phyloP scores from a whole-genome alignment of 768 basidiomycete species.

The Mycena rebaudengoi region DNA sequence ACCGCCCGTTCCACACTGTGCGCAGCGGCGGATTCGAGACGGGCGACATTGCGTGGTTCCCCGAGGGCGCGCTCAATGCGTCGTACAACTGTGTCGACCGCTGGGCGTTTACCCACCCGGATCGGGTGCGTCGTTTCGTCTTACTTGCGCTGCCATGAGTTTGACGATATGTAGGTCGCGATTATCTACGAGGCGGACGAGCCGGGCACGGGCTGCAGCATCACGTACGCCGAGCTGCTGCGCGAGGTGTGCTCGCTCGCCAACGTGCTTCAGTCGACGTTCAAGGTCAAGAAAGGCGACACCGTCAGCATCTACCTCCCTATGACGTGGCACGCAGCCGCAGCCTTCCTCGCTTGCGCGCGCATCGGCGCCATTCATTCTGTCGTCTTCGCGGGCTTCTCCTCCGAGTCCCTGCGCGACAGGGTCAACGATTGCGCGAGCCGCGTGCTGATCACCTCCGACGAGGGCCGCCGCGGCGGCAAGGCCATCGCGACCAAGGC shows the following conservation, averaged over 20 bases:
- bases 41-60: slow-evolving; percentile 96
- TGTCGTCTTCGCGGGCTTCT: slow-evolving; percentile 98
- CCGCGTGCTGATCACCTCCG: slow-evolving; percentile 92
- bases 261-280: slow-evolving; percentile 82
- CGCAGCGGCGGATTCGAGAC: slow-evolving; percentile 81
- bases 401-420: slow-evolving; percentile 92
- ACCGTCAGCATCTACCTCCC: slow-evolving; percentile 93
- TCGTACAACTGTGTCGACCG: slow-evolving; percentile 98
- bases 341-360: slow-evolving; percentile 97
- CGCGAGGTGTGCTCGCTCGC: slow-evolving; percentile 90
- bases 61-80: slow-evolving; percentile 91
- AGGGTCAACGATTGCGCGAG: slow-evolving; percentile 89
- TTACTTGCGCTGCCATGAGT: not conserved
- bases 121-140: slow-evolving; percentile 59
- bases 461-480: slow-evolving; percentile 94
- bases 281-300: slow-evolving; percentile 95
- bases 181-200: slow-evolving; percentile 99
- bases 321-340: slow-evolving; percentile 95
- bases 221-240: slow-evolving; percentile 87
- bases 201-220: slow-evolving; percentile 76
- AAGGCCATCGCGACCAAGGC: slow-evolving; percentile 94
- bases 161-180: slow-evolving; percentile 75
- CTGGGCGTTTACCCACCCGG: slow-evolving; percentile 90
- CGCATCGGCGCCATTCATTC: slow-evolving; percentile 97
- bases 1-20: slow-evolving; percentile 89